Conservation (phyloP, 2,329 filamentous ascomycete genomes). For the Colletotrichum euphorbiae region DNA sequence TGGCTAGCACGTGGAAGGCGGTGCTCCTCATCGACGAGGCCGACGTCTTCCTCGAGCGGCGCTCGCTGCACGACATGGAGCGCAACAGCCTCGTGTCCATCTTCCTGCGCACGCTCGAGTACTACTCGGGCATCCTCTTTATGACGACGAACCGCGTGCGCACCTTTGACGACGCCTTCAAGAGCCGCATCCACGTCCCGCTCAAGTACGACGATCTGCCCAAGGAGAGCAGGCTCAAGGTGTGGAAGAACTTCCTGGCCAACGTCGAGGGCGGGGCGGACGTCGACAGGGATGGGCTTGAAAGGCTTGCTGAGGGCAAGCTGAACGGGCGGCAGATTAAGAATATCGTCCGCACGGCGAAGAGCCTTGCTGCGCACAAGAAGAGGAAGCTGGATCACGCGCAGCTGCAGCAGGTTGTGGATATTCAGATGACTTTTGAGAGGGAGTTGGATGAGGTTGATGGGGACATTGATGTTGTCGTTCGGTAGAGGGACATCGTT, state of each 20-base stretch:
- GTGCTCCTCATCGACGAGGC: slow-evolving; percentile 89
- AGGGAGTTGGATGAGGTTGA: slow-evolving; percentile 67
- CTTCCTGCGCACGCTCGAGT: slow-evolving; percentile 63
- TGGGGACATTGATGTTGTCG: slow-evolving; percentile 16
- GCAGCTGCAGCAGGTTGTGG: slow-evolving; percentile 83
- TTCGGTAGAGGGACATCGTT: neutral
- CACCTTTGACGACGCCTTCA: slow-evolving; percentile 92
- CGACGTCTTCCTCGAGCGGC: slow-evolving; percentile 85
- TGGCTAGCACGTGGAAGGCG: slow-evolving; percentile 87
- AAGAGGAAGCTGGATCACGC: slow-evolving; percentile 50
- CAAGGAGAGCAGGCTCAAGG: slow-evolving; percentile 70
- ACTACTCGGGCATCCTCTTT: slow-evolving; percentile 63
- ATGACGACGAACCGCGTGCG: slow-evolving; percentile 63
- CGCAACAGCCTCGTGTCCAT: slow-evolving; percentile 86
- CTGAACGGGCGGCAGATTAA: slow-evolving; percentile 80
- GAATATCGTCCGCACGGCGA: slow-evolving; percentile 85
- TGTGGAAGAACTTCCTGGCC: slow-evolving; percentile 35
- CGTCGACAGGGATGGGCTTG: slow-evolving; percentile 62
- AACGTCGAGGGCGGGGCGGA: slow-evolving; percentile 27
- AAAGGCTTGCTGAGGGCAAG: slow-evolving; percentile 73
- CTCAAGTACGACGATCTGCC: slow-evolving; percentile 83
- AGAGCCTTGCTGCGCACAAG: slow-evolving; percentile 84
- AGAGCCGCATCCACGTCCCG: slow-evolving; percentile 87
- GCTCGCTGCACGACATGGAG: slow-evolving; percentile 84
- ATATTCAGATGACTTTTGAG: slow-evolving; percentile 85